Evolutionary conservation across 179 eudicot genomes (phyloP), one percentile per base, ranked within the genome.

Genomic region (Drosera spatulata): DNA sequence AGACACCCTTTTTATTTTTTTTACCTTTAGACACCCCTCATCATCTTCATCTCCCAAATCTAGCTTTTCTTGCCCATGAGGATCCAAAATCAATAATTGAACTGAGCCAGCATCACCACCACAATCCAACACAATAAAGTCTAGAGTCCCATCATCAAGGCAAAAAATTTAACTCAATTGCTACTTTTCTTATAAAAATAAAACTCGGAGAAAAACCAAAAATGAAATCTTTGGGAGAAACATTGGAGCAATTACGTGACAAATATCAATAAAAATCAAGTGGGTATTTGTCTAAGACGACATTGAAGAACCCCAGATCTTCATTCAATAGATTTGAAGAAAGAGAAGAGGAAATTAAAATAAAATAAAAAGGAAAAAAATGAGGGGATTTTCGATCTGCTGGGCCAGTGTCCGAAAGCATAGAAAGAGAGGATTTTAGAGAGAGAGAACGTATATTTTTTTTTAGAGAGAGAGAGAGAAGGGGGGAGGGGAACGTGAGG

Each of bases 351-450:
- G 33, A 43, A 43, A 43, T 4, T 4, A 43, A 4, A 43, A 4
- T 43, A 43, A 43, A 7, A 43, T 43, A 7, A 43, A 43, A 43
- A 43, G 33, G 8, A 43, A 4, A 43, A 43, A 43, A 0, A 43
- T 43, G 45, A 7, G 45, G 77, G 66, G 75, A 83, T 82, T 77
- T 81, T 79, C 83, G 94, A 91, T 91, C 93, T 80, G 83, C 71
- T 83, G 93, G 95, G 87, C 80, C 91, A 75, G 60, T 69, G 71
- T 62, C 74, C 69, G 63, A 70, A 66, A 72, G 73, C 67, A 58
- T 69, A 66, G 59, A 47, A 76, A 55, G 42, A 56, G 61, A 65
- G 55, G 47, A 2, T 59, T 52, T 64, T 41, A 41, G 67, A 53
- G 67, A 71, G 67, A 71, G 59, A 70, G 72, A 71, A 76, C 74